Percentiles rank a stretch among this genome's conserved stretches.
These are phyloP conservation scores for Trichoderma atroviride DNA, from an alignment of 2,329 filamentous ascomycete genomes.

Conservation along the genomic window DNA sequence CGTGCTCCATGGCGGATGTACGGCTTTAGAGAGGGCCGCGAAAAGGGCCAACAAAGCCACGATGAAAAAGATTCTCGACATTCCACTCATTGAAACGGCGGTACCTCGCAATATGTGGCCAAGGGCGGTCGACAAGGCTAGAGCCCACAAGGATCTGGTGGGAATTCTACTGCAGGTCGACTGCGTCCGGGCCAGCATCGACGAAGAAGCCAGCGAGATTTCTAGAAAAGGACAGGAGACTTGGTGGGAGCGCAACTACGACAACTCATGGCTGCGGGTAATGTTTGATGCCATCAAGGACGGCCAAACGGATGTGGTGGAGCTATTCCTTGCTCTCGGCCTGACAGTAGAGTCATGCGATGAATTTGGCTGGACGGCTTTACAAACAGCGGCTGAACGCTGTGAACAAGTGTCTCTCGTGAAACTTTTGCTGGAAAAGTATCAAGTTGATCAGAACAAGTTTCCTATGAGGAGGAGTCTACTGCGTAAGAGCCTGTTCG, in stretches of 20 bases:
- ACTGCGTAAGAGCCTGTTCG: no score
- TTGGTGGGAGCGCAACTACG: background rate
- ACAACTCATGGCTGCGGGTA: background rate
- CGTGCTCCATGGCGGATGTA: background rate
- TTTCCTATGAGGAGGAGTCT: fast-evolving
- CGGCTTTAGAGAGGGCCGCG: background rate
- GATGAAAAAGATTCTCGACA: background rate
- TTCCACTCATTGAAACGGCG: background rate
- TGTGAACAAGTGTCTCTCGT: background rate
- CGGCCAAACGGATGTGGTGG: background rate
- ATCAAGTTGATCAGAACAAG: background rate
- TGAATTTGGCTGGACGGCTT: background rate
- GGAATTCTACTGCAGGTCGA: background rate
- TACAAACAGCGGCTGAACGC: background rate
- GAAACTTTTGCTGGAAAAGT: background rate
- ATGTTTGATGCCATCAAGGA: background rate
- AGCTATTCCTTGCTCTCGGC: background rate
- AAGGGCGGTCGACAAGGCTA: background rate
- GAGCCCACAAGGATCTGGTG: background rate
- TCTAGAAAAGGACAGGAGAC: background rate
- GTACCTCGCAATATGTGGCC: background rate
- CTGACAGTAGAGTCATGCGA: background rate
- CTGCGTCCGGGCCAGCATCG: background rate
- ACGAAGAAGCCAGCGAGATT: background rate
- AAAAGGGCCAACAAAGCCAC: background rate